phyloP scores from a whole-genome alignment of 495 filamentous ascomycete species.

The Bryoglossum gracile region DNA sequence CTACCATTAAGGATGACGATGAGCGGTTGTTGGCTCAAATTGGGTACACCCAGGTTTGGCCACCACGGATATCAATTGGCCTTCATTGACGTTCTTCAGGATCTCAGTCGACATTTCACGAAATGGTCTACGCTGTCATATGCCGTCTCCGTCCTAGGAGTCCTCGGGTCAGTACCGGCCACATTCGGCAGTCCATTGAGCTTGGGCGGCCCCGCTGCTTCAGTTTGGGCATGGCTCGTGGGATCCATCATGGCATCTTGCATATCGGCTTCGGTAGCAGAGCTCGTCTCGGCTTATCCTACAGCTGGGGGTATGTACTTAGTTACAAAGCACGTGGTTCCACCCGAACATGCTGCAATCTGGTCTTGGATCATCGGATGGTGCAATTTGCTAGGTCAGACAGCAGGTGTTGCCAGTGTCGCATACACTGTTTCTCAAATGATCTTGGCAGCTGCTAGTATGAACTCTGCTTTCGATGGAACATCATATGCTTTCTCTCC shows the following conservation, averaged over 20 bases:
- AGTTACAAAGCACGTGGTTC: constrained; percentile 54
- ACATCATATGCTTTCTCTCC: constrained; percentile 37
- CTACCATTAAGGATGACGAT: constrained; percentile 54
- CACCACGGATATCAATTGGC: too few relatives aligned
- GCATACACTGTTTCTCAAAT: constrained; percentile 52
- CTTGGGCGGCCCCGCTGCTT: constrained; percentile 63
- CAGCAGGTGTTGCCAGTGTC: constrained; percentile 50
- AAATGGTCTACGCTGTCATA: constrained; percentile 72
- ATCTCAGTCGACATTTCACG: constrained; percentile 58
- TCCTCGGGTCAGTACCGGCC: constrained; percentile 62
- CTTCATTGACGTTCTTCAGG: constrained; percentile 29
- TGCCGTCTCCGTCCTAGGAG: constrained; percentile 65
- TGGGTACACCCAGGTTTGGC: constrained; percentile 57
- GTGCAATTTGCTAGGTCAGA: constrained; percentile 56
- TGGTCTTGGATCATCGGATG: constrained; percentile 57
- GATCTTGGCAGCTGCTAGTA: constrained; percentile 48
- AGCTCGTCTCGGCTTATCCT: constrained; percentile 56
- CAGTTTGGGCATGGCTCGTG: constrained; percentile 66
- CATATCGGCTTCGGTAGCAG: constrained; percentile 33
- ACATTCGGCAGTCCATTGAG: constrained; percentile 56
- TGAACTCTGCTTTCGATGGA: constrained; percentile 46
- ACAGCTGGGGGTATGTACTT: constrained; percentile 61
- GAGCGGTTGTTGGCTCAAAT: constrained; percentile 58
- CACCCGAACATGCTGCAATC: constrained; percentile 46
- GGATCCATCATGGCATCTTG: constrained; percentile 39